Evolutionary conservation across 1,139 yeast species (phyloP), one percentile per base, ranked within the genome.

Genomic region (Yamadazyma dendronema): DNA sequence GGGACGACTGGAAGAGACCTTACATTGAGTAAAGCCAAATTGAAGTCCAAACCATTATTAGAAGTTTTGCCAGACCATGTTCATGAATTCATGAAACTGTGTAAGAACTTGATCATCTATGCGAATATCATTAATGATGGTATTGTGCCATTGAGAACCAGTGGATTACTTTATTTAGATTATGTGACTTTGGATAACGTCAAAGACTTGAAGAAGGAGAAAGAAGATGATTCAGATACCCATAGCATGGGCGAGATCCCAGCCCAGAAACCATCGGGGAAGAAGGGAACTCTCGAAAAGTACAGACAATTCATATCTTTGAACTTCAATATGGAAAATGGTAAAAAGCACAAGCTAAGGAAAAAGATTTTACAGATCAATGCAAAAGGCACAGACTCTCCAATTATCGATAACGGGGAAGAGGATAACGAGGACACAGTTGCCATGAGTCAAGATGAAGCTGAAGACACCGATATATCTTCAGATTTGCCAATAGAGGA

Each of bases 1-100:
- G 98, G 98, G 1, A 82, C 81, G 50, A 85, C 97, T 0, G 98
- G 98, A 0, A 84, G 88, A 48, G 98, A 92, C 54, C 63, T 92
- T 44, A 92, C 95, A 0, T 67, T 94, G 28, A 57, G 54, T 50
- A 59, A 52, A 35, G 36, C 48, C 2, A 52, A 57, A 39, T 34
- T 61, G 17, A 43, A 43, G 5, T 56, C 65, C 6, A 73, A 67
- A 42, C 96, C 98, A 0, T 54, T 94, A 30, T 66, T 92, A 22
- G 78, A 82, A 38, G 61, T 80, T 5, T 62, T 94, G 24, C 95
- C 97, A 0, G 89, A 89, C 2, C 88, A 94, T 2, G 77, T 92
- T 0, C 85, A 84, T 49, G 66, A 60, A 16, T 75, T 85, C n/a
- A 63, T 92, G 41, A 67, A 69, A 31, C 59, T 62, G 46, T 92